phyloP scores from a whole-genome alignment of 2,329 filamentous ascomycete species.

The Fusarium sp. region DNA sequence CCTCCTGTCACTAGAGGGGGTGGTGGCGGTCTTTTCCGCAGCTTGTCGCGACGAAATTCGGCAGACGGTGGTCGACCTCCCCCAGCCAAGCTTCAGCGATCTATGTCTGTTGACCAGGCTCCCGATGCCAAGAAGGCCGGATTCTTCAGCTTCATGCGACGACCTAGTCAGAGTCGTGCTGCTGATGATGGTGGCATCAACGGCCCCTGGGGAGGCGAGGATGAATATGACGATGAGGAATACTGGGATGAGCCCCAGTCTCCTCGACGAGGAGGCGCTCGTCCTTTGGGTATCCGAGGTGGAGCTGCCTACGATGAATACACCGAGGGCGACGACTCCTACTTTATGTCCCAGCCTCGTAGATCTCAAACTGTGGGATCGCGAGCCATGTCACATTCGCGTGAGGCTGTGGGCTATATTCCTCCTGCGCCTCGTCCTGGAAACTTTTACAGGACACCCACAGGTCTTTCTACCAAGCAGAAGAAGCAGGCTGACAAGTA shows the following conservation, averaged over 20 bases:
- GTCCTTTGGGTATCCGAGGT: constrained; percentile 49
- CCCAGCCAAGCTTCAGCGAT: constrained; percentile 59
- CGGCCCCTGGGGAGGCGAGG: constrained; percentile 60
- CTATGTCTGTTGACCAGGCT: constrained; percentile 68
- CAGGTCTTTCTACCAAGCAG: constrained; percentile 71
- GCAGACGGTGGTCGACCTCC: constrained; percentile 49
- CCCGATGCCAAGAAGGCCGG: constrained; percentile 55
- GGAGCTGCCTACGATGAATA: constrained; percentile 60
- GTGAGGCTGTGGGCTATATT: constrained; percentile 36
- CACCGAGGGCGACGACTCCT: constrained; percentile 64
- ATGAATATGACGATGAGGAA: constrained; percentile 45
- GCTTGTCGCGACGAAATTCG: constrained; percentile 51
- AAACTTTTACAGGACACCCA: constrained; percentile 75
- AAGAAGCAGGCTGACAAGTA: constrained; percentile 62
- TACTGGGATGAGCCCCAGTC: constrained; percentile 38
- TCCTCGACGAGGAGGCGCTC: constrained; percentile 32
- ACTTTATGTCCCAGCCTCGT: constrained; percentile 59
- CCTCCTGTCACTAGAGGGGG: constrained; percentile 58
- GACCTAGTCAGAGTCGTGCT: constrained; percentile 51
- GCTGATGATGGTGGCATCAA: constrained; percentile 65
- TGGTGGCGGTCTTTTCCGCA: constrained; percentile 56
- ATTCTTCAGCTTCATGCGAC: constrained; percentile 54
- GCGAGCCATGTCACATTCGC: constrained; percentile 43
- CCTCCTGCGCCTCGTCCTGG: constrained; percentile 44
- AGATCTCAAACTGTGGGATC: constrained; percentile 45